Evolutionary conservation across 2,329 filamentous ascomycete genomes (phyloP).

Genomic region (Endothia cerciana): DNA sequence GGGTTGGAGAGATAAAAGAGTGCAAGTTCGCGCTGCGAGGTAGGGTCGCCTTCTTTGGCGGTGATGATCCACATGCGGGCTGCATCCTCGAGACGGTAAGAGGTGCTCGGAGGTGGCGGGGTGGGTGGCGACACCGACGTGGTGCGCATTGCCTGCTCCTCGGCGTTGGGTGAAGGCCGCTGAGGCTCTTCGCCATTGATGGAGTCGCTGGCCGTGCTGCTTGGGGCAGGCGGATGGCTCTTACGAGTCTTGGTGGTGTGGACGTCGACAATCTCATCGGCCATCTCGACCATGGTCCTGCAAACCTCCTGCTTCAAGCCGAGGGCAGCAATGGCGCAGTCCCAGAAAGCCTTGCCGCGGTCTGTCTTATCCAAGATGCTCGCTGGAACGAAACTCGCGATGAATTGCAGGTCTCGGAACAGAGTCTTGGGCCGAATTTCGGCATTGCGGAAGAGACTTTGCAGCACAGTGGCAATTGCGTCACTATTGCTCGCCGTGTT

Average conservation of each 20-base stretch:
- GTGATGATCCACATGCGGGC: slow-evolving; percentile 91
- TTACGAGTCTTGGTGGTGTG: slow-evolving; percentile 65
- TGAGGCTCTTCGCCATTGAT: slow-evolving; percentile 35
- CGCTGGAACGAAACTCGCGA: slow-evolving; percentile 67
- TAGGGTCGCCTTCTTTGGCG: slow-evolving; percentile 86
- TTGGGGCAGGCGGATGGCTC: slow-evolving; percentile 38
- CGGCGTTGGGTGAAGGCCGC: slow-evolving; percentile 24
- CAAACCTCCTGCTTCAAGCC: slow-evolving; percentile 86
- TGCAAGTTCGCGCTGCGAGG: slow-evolving; percentile 89
- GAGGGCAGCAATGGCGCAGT: slow-evolving; percentile 86
- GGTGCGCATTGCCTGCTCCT: slow-evolving; percentile 30
- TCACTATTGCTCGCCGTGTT: slow-evolving; percentile 57
- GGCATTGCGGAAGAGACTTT: slow-evolving; percentile 68
- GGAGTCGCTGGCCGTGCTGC: slow-evolving; percentile 28
- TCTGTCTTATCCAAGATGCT: slow-evolving; percentile 65
- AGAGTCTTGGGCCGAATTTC: slow-evolving; percentile 76
- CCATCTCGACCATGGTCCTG: slow-evolving; percentile 72
- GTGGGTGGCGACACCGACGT: slow-evolving; percentile 45
- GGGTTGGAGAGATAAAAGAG: slow-evolving; percentile 93
- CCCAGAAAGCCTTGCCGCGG: slow-evolving; percentile 81
- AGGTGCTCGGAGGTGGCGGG: slow-evolving; percentile 56
- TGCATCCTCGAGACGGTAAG: slow-evolving; percentile 77
- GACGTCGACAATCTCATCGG: slow-evolving; percentile 58
- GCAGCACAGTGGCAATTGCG: slow-evolving; percentile 67
- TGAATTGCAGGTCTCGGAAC: slow-evolving; percentile 80